Evolutionary conservation across 768 basidiomycete species (phyloP).

Genomic region (Coprinopsis sp.): DNA sequence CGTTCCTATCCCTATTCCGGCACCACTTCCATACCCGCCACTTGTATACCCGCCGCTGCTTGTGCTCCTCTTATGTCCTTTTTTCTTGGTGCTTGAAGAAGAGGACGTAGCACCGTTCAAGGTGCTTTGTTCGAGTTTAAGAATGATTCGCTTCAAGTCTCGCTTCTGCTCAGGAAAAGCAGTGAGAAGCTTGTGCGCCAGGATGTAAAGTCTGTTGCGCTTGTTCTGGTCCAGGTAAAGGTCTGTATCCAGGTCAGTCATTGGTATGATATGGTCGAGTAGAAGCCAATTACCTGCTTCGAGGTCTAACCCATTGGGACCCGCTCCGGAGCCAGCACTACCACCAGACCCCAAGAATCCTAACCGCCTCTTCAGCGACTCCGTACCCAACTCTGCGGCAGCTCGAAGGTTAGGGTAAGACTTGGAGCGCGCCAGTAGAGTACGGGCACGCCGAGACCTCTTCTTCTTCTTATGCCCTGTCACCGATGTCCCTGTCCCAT

Average conservation of each 20-base stretch:
- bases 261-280: too few relatives aligned
- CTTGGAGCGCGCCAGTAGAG: constrained; percentile 8
- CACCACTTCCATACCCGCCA: too few relatives aligned
- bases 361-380: too few relatives aligned
- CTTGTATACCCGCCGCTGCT: constrained; percentile 7
- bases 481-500: too few relatives aligned
- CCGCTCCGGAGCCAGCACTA: too few relatives aligned
- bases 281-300: too few relatives aligned
- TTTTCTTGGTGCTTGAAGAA: constrained; percentile 9
- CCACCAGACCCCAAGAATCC: too few relatives aligned
- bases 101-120: background rate
- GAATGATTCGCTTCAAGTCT: constrained; percentile 23
- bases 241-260: background rate
- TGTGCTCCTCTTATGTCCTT: constrained; percentile 5
- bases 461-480: constrained; percentile 6
- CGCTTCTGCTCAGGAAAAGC: constrained; percentile 50
- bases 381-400: background rate
- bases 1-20: background rate
- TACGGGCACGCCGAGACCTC: constrained; percentile 5
- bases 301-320: too few relatives aligned
- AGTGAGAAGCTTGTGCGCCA: constrained; percentile 52
- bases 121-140: constrained; percentile 16
- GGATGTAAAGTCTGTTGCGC: constrained; percentile 43
- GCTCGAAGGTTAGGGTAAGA: constrained; percentile 12
- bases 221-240: constrained; percentile 17